Conservation (phyloP, 2,329 filamentous ascomycete genomes). For the Sclerotiophoma versabilis region DNA sequence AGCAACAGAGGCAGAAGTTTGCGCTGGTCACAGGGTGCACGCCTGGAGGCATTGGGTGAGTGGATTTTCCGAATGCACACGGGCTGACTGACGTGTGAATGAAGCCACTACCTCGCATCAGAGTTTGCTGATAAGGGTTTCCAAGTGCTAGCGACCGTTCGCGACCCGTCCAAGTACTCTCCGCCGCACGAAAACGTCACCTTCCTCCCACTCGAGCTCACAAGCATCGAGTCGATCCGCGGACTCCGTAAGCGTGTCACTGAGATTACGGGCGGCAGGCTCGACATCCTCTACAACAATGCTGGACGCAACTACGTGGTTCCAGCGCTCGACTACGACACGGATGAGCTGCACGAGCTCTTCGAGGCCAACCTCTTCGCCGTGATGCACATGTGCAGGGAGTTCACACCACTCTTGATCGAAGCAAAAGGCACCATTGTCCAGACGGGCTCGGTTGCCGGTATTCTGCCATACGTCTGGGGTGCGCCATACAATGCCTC, state of each 20-base stretch:
- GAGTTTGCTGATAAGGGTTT: conserved; percentile 62
- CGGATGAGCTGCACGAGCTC: conserved; percentile 37
- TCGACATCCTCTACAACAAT: conserved; percentile 68
- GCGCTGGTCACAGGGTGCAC: conserved; percentile 54
- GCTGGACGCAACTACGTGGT: conserved; percentile 65
- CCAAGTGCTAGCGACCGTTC: conserved; percentile 65
- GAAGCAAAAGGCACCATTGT: conserved; percentile 55
- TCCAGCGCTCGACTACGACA: conserved; percentile 63
- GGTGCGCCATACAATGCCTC: conserved; percentile 62
- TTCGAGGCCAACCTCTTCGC: conserved; percentile 60
- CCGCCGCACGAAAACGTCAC: conserved; percentile 61
- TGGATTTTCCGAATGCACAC: not conserved
- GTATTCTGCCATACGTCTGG: conserved; percentile 47
- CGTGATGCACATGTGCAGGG: conserved; percentile 65
- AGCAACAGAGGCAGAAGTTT: conserved; percentile 31
- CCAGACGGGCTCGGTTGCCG: conserved; percentile 55
- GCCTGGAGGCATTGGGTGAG: conserved; percentile 62
- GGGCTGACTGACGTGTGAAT: conserved; percentile 1
- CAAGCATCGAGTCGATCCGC: conserved; percentile 57
- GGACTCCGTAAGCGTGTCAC: conserved; percentile 57
- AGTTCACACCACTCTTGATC: conserved; percentile 63
- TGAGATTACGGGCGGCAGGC: conserved; percentile 54
- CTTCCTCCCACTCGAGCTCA: conserved; percentile 62
- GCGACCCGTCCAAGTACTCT: conserved; percentile 57
- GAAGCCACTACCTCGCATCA: conserved; percentile 61